Percentiles rank a stretch among this genome's conserved stretches.
Evolutionary conservation across 2,329 filamentous ascomycete species (phyloP).

Genomic region (Capronia americana): DNA sequence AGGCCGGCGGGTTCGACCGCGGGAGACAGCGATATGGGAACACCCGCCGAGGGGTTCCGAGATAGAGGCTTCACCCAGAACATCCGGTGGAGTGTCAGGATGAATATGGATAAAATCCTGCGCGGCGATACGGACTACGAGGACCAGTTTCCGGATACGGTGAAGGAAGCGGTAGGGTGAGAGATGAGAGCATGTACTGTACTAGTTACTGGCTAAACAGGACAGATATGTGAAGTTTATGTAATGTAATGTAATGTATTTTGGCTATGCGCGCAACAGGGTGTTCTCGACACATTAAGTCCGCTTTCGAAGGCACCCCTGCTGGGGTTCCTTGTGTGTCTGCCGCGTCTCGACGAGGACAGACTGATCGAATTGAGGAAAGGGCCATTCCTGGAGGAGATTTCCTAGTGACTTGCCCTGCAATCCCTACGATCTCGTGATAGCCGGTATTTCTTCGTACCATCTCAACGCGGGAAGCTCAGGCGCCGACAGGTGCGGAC

Average conservation of each 20-base stretch:
- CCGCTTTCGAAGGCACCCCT: background rate
- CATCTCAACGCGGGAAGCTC: background rate
- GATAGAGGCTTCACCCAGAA: conserved; percentile 1
- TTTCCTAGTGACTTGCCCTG: background rate
- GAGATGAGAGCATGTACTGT: background rate
- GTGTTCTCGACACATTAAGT: background rate
- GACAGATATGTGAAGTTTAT: background rate
- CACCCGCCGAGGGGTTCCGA: background rate
- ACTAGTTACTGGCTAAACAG: background rate
- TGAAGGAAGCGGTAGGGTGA: conserved; percentile 28
- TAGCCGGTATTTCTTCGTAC: background rate
- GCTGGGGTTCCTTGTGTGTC: too few relatives aligned
- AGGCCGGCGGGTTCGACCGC: background rate
- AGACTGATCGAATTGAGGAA: background rate
- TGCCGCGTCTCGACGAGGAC: background rate
- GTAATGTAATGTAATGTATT: background rate
- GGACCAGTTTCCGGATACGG: conserved; percentile 27
- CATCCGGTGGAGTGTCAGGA: conserved; percentile 2
- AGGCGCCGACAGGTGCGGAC: background rate
- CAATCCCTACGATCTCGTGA: background rate
- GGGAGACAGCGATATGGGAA: conserved; percentile 1
- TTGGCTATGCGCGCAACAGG: background rate
- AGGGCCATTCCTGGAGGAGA: background rate
- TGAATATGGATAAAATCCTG: conserved; percentile 5
- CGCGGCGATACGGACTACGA: background rate